Evolutionary conservation across 2,329 filamentous ascomycete genomes (phyloP), one percentile per base, ranked within the genome.

Genomic region (Neopestalotiopsis sp.): DNA sequence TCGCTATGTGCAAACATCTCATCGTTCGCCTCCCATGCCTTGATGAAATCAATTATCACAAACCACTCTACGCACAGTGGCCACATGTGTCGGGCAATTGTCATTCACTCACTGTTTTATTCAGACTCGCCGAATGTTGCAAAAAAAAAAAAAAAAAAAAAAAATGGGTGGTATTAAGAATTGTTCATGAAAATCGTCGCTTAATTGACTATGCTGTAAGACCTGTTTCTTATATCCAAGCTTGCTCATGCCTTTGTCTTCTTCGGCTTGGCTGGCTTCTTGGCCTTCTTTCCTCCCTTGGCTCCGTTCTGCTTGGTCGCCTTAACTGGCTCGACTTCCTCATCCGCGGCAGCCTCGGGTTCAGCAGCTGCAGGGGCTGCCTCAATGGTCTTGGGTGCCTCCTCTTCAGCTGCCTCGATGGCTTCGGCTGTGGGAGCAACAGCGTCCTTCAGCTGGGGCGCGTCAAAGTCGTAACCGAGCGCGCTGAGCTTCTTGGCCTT

Each of bases 391-490:
- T 83, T 81, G 3, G 76, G 75, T 40, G 73, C 72, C 66, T 81
- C 78, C 67, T 79, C 78, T 67, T 78, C 76, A 13, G 73, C 78
- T 38, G 77, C 78, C 75, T 81, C 80, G 42, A 82, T 73, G 32
- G 79, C 76, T 49, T 78, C 74, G 67, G 75, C 73, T 67, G 77
- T 76, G 56, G 81, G 77, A 30, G 77, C 78, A n/a, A 84, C 82
- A 30, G 81, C 81, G 9, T 77, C 78, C 84, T 93, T 97, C 73
- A 97, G 82, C 73, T 86, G 83, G 0, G 94, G 94, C 28, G 89
- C 87, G 65, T 93, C 88, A 76, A 94, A 95, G 70, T 96, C 91
- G 80, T 99, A 98, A 10, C 92, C 95, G 69, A 97, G 81, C 57
- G 87, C 90, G 85, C 93, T 91, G 73, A 98, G 83, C 83, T 93